Evolutionary conservation across 2,329 filamentous ascomycete species (phyloP).

Genomic region (Sclerotiophoma versabilis): DNA sequence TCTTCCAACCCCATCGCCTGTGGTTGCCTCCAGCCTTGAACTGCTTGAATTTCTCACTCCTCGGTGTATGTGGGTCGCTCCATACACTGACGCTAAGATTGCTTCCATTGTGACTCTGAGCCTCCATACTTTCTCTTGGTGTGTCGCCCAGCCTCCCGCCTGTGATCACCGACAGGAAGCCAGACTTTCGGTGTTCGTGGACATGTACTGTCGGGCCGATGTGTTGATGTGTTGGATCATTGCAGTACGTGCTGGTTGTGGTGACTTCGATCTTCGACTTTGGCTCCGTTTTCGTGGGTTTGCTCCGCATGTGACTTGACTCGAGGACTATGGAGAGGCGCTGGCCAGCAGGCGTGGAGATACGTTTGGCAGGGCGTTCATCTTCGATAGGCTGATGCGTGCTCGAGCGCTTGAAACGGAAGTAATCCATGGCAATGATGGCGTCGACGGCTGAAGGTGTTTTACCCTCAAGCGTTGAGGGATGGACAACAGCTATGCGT

Average conservation of each 20-base stretch:
- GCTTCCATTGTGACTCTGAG: conserved; percentile 31
- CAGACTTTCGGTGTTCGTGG: conserved; percentile 24
- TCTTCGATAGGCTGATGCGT: conserved; percentile 34
- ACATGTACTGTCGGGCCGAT: conserved; percentile 31
- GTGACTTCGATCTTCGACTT: conserved; percentile 37
- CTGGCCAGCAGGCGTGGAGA: conserved; percentile 52
- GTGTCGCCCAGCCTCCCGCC: conserved; percentile 37
- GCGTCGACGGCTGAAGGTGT: conserved; percentile 4
- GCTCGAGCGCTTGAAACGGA: conserved; percentile 30
- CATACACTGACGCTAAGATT: conserved; percentile 48
- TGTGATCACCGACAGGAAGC: conserved; percentile 29
- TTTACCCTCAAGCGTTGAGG: conserved; percentile 8
- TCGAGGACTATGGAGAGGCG: conserved; percentile 53
- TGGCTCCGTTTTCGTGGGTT: conserved; percentile 28
- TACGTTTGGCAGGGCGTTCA: conserved; percentile 49
- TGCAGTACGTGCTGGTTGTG: conserved; percentile 39
- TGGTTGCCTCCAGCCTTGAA: conserved; percentile 13
- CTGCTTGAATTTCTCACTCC: conserved; percentile 44
- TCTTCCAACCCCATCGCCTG: conserved; percentile 50
- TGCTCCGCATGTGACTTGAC: conserved; percentile 29
- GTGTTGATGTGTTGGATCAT: conserved; percentile 35
- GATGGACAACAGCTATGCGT: background rate
- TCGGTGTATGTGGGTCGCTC: conserved; percentile 35
- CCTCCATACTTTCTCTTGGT: conserved; percentile 41
- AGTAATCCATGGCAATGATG: conserved; percentile 34